Evolutionary conservation across 345 rosid genomes (phyloP).

Genomic region (Jatropha curcas): DNA sequence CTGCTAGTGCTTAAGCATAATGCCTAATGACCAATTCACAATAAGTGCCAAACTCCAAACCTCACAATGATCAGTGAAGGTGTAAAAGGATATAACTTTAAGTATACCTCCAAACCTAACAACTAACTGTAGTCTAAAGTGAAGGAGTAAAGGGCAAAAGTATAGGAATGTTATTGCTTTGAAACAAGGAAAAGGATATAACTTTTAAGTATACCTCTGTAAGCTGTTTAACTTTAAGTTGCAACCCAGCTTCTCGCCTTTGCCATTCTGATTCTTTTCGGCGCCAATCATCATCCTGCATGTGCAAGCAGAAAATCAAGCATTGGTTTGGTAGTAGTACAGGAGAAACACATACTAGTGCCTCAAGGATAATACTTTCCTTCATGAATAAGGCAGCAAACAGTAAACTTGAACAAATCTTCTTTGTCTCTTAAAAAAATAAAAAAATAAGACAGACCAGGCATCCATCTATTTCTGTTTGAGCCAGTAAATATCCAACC

Average conservation of each 20-base stretch:
- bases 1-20: neutral
- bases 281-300: constrained; percentile 44
- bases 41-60: neutral
- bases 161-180: neutral
- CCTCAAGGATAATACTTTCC: too few species aligned
- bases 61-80: neutral
- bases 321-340: neutral
- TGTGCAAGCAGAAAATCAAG: constrained; percentile 8
- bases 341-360: neutral
- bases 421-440: constrained; percentile 2
- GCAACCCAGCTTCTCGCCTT: constrained; percentile 49
- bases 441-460: neutral
- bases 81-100: too few species aligned
- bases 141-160: neutral
- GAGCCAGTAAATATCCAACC: constrained; percentile 37
- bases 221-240: constrained; percentile 42
- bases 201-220: constrained; percentile 45
- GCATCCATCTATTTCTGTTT: neutral
- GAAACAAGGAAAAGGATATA: neutral
- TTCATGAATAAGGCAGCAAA: too few species aligned
- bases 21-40: neutral
- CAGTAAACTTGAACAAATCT: too few species aligned
- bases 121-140: too few species aligned
- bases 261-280: constrained; percentile 57
- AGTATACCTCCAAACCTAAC: too few species aligned